phyloP scores from a whole-genome alignment of 306 rosid species.

The Adenanthera pavonina region DNA sequence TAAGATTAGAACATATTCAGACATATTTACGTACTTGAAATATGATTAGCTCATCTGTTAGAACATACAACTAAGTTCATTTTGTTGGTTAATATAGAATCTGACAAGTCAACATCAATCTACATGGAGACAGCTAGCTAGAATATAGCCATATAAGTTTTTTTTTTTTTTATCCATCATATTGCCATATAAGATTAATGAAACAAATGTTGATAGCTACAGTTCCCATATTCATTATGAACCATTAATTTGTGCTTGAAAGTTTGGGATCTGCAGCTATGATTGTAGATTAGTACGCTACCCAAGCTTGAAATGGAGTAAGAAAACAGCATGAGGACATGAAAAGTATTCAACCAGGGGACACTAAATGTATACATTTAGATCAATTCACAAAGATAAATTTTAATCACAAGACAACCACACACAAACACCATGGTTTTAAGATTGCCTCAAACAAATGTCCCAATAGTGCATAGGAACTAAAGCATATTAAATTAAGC shows the following conservation, averaged over 20 bases:
- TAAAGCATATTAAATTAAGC: not conserved
- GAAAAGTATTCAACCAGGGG: not conserved
- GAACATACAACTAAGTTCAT: constrained; percentile 4
- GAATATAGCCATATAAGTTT: not conserved
- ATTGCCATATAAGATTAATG: not conserved
- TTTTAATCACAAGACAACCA: not conserved
- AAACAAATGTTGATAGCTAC: not conserved
- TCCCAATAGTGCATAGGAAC: not conserved
- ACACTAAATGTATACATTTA: not conserved
- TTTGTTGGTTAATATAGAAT: constrained; percentile 23
- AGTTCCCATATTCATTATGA: not conserved
- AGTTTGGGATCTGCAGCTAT: not conserved
- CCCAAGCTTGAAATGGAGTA: not conserved
- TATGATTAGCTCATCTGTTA: constrained; percentile 13
- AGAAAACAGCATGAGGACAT: not conserved
- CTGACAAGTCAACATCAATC: not conserved
- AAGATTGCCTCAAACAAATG: not conserved
- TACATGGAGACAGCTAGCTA: not conserved
- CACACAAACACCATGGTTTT: not conserved
- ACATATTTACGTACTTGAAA: constrained; percentile 4
- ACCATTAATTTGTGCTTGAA: not conserved
- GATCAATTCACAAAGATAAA: not conserved
- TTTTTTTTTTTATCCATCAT: not conserved
- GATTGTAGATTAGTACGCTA: not conserved
- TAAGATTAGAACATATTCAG: constrained; percentile 23